phyloP scores from a whole-genome alignment of 1,284 basidiomycete genomes.

The Boletus mariae region DNA sequence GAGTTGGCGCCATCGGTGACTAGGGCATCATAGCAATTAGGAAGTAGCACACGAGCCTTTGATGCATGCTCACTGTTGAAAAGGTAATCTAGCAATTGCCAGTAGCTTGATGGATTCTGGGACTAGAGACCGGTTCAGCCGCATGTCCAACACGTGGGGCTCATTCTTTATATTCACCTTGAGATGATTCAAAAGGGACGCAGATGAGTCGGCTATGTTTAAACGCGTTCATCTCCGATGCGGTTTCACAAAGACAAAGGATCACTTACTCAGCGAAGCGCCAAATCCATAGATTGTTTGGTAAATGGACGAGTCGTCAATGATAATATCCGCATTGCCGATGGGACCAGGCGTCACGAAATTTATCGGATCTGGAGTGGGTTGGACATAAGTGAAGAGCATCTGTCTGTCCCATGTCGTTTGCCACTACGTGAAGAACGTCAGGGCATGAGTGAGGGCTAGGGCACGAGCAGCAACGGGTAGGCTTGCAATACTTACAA shows the following conservation, averaged over 20 bases:
- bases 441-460: slow-evolving; percentile 3
- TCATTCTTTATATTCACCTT: slow-evolving; percentile 35
- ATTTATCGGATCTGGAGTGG: slow-evolving; percentile 47
- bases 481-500: slow-evolving; percentile 22
- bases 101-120: slow-evolving; percentile 41
- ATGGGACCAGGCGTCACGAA: slow-evolving; percentile 44
- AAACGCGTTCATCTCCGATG: slow-evolving; percentile 5
- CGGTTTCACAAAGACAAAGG: not conserved
- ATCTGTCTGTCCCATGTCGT: slow-evolving; percentile 57
- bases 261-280: slow-evolving; percentile 42
- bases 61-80: slow-evolving; percentile 40
- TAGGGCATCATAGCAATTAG: slow-evolving; percentile 17
- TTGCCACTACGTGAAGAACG: slow-evolving; percentile 45
- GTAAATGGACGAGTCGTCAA: slow-evolving; percentile 40
- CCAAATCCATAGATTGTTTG: slow-evolving; percentile 50
- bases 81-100: slow-evolving; percentile 42
- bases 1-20: slow-evolving; percentile 28
- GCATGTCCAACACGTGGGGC: not conserved
- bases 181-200: slow-evolving; percentile 41
- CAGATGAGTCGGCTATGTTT: slow-evolving; percentile 48
- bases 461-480: not conserved
- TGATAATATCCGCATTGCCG: slow-evolving; percentile 43
- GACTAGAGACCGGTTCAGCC: slow-evolving; percentile 29
- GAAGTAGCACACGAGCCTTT: not conserved
- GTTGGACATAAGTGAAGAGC: slow-evolving; percentile 46